Conservation (phyloP, 306 rosid genomes). For the Sindora glabra region DNA sequence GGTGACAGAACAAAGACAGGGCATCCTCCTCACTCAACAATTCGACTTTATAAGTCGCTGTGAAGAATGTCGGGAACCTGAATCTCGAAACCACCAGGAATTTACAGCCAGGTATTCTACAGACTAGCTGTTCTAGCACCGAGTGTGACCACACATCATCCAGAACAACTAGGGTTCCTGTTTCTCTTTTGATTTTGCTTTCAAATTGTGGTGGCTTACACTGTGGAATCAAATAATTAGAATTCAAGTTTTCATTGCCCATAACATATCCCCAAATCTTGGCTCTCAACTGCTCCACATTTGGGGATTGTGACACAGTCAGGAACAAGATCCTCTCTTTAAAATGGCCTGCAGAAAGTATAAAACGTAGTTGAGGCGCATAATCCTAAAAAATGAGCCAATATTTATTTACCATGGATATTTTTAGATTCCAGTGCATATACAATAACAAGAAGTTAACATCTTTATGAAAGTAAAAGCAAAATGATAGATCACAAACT, state of each 20-base stretch:
- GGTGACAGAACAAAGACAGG: constrained; percentile 70
- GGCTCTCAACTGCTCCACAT: constrained; percentile 53
- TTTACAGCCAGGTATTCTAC: constrained; percentile 59
- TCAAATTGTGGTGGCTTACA: constrained; percentile 38
- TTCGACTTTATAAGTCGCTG: constrained; percentile 56
- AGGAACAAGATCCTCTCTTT: constrained; percentile 62
- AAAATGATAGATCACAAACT: background rate
- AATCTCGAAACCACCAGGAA: constrained; percentile 61
- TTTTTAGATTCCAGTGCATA: background rate
- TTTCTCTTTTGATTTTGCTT: constrained; percentile 19
- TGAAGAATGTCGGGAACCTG: constrained; percentile 35
- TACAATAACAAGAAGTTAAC: background rate
- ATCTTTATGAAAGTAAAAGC: background rate
- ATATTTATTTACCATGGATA: background rate
- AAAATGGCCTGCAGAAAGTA: constrained; percentile 46
- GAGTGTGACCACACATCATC: constrained; percentile 80
- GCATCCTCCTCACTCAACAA: constrained; percentile 65
- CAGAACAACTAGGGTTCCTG: constrained; percentile 50
- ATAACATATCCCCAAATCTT: constrained; percentile 53
- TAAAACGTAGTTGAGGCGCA: background rate
- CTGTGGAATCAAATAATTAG: constrained; percentile 38
- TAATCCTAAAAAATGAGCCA: background rate
- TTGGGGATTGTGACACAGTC: constrained; percentile 85
- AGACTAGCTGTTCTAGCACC: constrained; percentile 46
- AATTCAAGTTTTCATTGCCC: constrained; percentile 37